Evolutionary conservation across 163 green algal genomes (phyloP).

Genomic region (Prototheca cutis): DNA sequence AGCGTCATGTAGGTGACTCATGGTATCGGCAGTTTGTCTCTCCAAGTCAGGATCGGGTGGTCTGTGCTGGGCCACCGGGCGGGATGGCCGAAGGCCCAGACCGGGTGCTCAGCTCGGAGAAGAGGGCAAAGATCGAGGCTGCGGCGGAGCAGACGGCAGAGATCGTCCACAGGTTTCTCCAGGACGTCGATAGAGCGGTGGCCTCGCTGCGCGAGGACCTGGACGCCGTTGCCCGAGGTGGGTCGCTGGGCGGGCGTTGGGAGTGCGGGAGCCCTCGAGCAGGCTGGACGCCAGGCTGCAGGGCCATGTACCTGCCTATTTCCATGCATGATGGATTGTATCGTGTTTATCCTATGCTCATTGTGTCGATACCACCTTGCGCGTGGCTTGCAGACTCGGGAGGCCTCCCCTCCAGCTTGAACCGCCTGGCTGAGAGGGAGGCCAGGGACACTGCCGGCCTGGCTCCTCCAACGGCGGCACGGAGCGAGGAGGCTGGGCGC

Average conservation of each 20-base stretch:
- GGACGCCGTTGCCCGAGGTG: background rate
- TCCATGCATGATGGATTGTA: background rate
- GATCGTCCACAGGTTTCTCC: background rate
- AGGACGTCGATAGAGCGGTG: background rate
- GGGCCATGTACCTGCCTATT: background rate
- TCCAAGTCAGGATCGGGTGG: too few species aligned
- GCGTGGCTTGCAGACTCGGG: too few species aligned
- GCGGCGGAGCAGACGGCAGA: background rate
- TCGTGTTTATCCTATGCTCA: too few species aligned
- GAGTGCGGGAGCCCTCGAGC: background rate
- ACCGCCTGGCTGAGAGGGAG: too few species aligned
- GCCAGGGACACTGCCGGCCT: too few species aligned
- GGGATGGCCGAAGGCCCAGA: background rate
- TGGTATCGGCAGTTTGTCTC: too few species aligned
- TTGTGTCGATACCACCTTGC: too few species aligned
- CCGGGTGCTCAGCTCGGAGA: background rate
- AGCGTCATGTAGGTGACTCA: too few species aligned
- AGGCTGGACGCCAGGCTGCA: background rate
- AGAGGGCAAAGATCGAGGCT: background rate
- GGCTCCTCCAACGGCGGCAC: too few species aligned
- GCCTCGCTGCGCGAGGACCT: background rate
- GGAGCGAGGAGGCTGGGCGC: too few species aligned
- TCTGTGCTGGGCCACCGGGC: too few species aligned
- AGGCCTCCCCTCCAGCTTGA: too few species aligned
- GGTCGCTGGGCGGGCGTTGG: background rate